These are phyloP conservation scores for Diaporthe velutina DNA, from an alignment of 2,329 filamentous ascomycete species.

Conservation along the genomic window DNA sequence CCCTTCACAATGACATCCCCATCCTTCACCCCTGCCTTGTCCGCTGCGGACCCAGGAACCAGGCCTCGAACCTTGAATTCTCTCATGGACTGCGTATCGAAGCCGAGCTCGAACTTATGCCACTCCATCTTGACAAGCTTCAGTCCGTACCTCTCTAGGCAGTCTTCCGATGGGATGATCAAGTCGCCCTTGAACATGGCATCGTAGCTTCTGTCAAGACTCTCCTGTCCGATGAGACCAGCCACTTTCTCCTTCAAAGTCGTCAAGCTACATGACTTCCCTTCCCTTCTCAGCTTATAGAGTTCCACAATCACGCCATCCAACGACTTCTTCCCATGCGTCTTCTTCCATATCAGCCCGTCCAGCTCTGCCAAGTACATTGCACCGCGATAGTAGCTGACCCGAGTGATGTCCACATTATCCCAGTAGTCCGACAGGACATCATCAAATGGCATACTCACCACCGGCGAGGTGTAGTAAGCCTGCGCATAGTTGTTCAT, in stretches of 20 bases:
- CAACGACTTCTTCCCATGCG: conserved; percentile 25
- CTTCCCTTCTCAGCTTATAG: conserved; percentile 32
- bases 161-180: conserved; percentile 30
- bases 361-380: conserved; percentile 36
- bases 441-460: conserved; percentile 17
- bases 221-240: conserved; percentile 7
- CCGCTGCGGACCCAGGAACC: conserved; percentile 33
- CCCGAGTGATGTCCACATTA: conserved; percentile 29
- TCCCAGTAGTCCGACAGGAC: conserved; percentile 36
- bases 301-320: conserved; percentile 38
- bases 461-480: conserved; percentile 34
- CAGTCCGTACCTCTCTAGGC: conserved; percentile 31
- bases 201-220: conserved; percentile 17
- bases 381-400: conserved; percentile 33
- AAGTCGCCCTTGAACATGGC: conserved; percentile 33
- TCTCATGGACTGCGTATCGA: conserved; percentile 26
- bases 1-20: conserved; percentile 35
- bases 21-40: conserved; percentile 36
- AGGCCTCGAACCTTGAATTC: conserved; percentile 26
- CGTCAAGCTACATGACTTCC: neutral
- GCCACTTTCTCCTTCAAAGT: conserved; percentile 17
- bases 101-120: conserved; percentile 34
- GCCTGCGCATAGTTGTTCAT: conserved; percentile 39
- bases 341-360: conserved; percentile 25
- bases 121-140: conserved; percentile 27